phyloP scores from a whole-genome alignment of 495 filamentous ascomycete species.

The Aspergillus haitiensis region DNA sequence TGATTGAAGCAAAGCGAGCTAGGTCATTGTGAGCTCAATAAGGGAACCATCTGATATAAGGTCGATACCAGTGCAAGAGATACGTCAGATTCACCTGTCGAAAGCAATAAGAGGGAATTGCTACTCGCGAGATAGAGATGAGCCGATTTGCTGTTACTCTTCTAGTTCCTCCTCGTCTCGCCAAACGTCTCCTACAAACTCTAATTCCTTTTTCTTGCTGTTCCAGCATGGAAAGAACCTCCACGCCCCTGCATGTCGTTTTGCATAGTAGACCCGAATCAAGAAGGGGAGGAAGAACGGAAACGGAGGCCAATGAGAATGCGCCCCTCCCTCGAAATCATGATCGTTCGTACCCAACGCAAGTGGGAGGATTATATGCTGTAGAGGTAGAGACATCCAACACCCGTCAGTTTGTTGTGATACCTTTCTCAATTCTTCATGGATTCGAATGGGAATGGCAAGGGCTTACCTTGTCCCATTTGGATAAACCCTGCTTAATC shows the following conservation, averaged over 20 bases:
- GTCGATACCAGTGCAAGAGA: no score
- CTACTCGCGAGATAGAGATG: no score
- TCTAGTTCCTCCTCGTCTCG: not conserved
- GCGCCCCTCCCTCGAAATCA: conserved; percentile 1
- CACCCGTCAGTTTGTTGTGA: not conserved
- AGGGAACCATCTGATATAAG: no score
- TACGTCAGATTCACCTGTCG: no score
- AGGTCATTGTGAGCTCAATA: no score
- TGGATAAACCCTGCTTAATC: not conserved
- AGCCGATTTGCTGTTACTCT: no score
- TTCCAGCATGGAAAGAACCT: conserved; percentile 5
- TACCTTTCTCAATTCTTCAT: no score
- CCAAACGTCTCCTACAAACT: not conserved
- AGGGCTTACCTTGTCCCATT: conserved; percentile 7
- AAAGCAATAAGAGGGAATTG: no score
- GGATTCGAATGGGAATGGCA: no score
- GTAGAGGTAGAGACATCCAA: not conserved
- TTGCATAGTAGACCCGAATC: conserved; percentile 1
- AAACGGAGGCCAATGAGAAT: not conserved
- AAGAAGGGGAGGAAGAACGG: not conserved
- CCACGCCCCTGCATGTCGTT: not conserved
- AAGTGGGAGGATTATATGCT: not conserved
- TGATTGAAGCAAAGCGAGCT: no score
- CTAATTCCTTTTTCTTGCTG: not conserved
- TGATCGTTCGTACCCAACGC: not conserved